A percentile compares a stretch with the other conserved stretches of the same genome.
Evolutionary conservation across 345 rosid genomes (phyloP).

Genomic region (Bretschneidera sinensis): DNA sequence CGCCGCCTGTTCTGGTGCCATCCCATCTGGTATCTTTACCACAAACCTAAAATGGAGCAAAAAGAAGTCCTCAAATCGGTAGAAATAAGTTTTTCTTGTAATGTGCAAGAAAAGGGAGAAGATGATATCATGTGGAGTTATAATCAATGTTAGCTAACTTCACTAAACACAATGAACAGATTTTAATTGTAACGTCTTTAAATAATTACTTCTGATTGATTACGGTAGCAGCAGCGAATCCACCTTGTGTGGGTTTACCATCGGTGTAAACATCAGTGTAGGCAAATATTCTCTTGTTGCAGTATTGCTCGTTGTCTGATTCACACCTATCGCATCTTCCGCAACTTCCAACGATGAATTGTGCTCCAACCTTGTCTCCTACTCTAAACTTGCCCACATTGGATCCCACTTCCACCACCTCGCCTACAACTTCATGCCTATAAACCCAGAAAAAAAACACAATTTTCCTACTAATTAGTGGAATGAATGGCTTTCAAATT

Average conservation of each 20-base stretch:
- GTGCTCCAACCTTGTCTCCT: slow-evolving; percentile 62
- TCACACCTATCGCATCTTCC: slow-evolving; percentile 41
- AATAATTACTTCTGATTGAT: slow-evolving; percentile 67
- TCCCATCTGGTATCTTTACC: slow-evolving; percentile 83
- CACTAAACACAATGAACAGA: no score
- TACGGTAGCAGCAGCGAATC: slow-evolving; percentile 44
- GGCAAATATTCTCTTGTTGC: slow-evolving; percentile 49
- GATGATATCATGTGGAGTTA: no score
- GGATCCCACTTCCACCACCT: slow-evolving; percentile 71
- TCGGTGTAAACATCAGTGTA: slow-evolving; percentile 47
- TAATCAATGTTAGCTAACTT: no score
- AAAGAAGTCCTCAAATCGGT: background rate
- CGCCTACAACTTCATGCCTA: slow-evolving; percentile 80
- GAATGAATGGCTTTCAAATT: no score
- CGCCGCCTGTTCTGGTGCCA: slow-evolving; percentile 83
- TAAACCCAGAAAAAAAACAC: background rate
- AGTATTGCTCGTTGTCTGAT: slow-evolving; percentile 55
- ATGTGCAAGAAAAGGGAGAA: no score
- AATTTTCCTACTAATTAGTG: no score
- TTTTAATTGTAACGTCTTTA: no score
- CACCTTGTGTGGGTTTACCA: slow-evolving; percentile 54
- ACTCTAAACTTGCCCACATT: slow-evolving; percentile 40
- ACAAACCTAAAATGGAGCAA: slow-evolving; percentile 57
- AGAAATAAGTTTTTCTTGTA: slow-evolving; percentile 8
- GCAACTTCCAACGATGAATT: slow-evolving; percentile 51